Evolutionary conservation across 2,329 filamentous ascomycete species (phyloP).

Genomic region (Neofusicoccum cordaticola): DNA sequence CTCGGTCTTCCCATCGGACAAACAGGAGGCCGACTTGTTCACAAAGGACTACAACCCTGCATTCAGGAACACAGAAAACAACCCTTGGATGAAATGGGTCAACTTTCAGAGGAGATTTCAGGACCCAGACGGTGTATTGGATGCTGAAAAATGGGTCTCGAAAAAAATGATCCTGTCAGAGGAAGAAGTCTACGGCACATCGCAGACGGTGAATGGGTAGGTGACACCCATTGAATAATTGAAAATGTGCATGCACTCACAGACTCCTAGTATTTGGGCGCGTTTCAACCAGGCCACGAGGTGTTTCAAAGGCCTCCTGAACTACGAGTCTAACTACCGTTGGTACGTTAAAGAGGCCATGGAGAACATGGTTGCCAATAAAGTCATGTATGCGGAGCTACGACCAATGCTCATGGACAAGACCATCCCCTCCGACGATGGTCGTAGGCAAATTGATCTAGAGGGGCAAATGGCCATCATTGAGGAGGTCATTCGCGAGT

Average conservation of each 20-base stretch:
- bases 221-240: neutral
- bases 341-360: conserved; percentile 61
- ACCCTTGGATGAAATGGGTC: conserved; percentile 46
- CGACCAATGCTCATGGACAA: conserved; percentile 69
- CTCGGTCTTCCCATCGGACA: conserved; percentile 44
- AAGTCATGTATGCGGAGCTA: conserved; percentile 70
- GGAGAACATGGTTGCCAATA: conserved; percentile 60
- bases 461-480: conserved; percentile 61
- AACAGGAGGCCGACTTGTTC: conserved; percentile 47
- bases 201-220: conserved; percentile 17
- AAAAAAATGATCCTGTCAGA: conserved; percentile 62
- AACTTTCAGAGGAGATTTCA: conserved; percentile 43
- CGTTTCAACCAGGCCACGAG: conserved; percentile 68
- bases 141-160: conserved; percentile 54
- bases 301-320: conserved; percentile 71
- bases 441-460: conserved; percentile 53
- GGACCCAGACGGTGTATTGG: conserved; percentile 19
- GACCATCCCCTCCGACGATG: conserved; percentile 59
- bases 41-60: conserved; percentile 44
- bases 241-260: neutral
- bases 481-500: conserved; percentile 50
- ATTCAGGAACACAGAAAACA: conserved; percentile 25
- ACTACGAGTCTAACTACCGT: conserved; percentile 62
- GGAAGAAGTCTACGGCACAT: conserved; percentile 55
- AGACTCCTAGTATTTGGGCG: conserved; percentile 47